Conservation (phyloP, 2,329 filamentous ascomycete species). For the Neospermospora avenae region DNA sequence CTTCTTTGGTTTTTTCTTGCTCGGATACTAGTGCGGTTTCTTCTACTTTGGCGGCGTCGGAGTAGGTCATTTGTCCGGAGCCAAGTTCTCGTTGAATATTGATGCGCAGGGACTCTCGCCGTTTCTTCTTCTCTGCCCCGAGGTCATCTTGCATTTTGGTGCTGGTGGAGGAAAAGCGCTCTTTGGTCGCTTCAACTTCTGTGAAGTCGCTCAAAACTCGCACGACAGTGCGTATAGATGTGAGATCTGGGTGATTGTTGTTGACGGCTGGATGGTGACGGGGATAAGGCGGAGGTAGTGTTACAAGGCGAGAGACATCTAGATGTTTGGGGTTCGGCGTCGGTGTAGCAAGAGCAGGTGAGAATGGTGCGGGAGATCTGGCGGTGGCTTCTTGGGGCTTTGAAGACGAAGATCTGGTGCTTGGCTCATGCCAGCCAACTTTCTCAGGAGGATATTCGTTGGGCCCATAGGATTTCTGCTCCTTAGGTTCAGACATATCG, state of each 20-base stretch:
- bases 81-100: slow-evolving; percentile 79
- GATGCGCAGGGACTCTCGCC: slow-evolving; percentile 62
- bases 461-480: slow-evolving; percentile 26
- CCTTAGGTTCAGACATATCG: slow-evolving; percentile 34
- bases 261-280: slow-evolving; percentile 94
- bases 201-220: slow-evolving; percentile 70
- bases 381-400: slow-evolving; percentile 19
- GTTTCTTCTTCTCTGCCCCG: slow-evolving; percentile 46
- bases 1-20: slow-evolving; percentile 64
- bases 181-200: slow-evolving; percentile 68
- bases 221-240: slow-evolving; percentile 70
- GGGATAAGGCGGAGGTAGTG: slow-evolving; percentile 88
- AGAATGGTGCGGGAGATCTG: slow-evolving; percentile 31
- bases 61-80: slow-evolving; percentile 74
- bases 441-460: slow-evolving; percentile 66
- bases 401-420: slow-evolving; percentile 30
- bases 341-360: slow-evolving; percentile 42
- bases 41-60: slow-evolving; percentile 78
- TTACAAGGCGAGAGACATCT: slow-evolving; percentile 89
- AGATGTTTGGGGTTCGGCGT: slow-evolving; percentile 55
- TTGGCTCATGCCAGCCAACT: slow-evolving; percentile 48
- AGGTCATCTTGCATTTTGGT: slow-evolving; percentile 57
- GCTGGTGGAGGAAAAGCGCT: slow-evolving; percentile 54
- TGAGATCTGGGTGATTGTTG: slow-evolving; percentile 90
- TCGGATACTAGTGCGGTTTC: slow-evolving; percentile 71